Evolutionary conservation across 164 flowering plant species (phyloP), one percentile per base, ranked within the genome.

Genomic region (Cinnamomum micranthum): DNA sequence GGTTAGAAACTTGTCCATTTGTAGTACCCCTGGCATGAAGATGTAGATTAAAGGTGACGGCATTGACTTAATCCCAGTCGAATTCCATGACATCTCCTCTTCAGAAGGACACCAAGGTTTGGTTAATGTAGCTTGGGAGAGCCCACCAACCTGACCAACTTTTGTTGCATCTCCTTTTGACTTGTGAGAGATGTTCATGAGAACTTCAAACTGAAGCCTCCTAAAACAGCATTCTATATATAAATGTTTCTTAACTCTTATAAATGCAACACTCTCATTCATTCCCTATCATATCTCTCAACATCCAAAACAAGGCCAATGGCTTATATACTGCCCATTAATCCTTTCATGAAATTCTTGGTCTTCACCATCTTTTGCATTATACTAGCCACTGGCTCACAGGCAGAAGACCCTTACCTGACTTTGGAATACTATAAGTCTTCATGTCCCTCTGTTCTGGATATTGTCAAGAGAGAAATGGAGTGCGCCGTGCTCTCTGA

Each of bases 91-190:
- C 33, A 31, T 31, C 47, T 6, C 10, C n/a, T n/a, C n/a, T 35
- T 35, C 10, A 35, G 2, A 41, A 6, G 47, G 47, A 41, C 47
- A 9, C 11, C 47, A 41, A 41, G 47, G 47, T 55, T 20, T 12
- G 60, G 17, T 55, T 15, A 55, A 55, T 55, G 17, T 55, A 20
- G 60, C 60, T 17, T 55, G 60, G 60, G 60, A 20, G n/a, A 31
- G 88, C 85, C 91, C 82, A 90, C 87, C 83, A 69, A 50, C 75
- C 83, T 80, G 23, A 80, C 76, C 19, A 50, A 50, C 27, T 3
- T 41, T 20, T 77, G 96, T 87, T 93, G 85, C 88, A 91, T 88
- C 98, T 74, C 86, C 98, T 73, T 62, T 91, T 93, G 98, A 93
- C 96, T 60, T 80, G 73, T 13, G 4, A 67, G 10, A 5, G 4